Percentiles rank a stretch among this genome's conserved stretches.
phyloP scores from a whole-genome alignment of 179 eudicot species.

The Beta macrorhiza region DNA sequence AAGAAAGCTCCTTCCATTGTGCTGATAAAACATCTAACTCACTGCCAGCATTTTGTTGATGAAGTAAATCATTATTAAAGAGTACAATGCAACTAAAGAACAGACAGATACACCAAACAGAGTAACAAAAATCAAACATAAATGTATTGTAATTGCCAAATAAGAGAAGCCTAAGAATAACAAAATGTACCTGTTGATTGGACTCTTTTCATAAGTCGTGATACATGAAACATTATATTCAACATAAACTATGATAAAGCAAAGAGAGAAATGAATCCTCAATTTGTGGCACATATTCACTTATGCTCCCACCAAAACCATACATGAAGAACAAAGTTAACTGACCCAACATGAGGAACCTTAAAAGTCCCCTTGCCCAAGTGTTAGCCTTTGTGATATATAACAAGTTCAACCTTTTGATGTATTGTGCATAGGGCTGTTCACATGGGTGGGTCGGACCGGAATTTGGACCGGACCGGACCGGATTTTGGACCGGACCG shows the following conservation, averaged over 20 bases:
- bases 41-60: slow-evolving; percentile 81
- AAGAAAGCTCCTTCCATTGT: slow-evolving; percentile 91
- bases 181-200: slow-evolving; percentile 55
- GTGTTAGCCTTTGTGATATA: background rate
- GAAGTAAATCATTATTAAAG: slow-evolving; percentile 18
- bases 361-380: background rate
- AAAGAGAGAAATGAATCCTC: background rate
- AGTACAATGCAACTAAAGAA: background rate
- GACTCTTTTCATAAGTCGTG: background rate
- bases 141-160: background rate
- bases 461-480: too few relatives aligned
- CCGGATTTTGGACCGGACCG: too few relatives aligned
- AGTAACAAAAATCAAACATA: background rate
- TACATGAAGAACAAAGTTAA: background rate
- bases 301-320: background rate
- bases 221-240: background rate
- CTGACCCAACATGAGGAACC: background rate
- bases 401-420: background rate
- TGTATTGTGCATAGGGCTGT: background rate
- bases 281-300: background rate
- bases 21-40: slow-evolving; percentile 81
- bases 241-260: background rate
- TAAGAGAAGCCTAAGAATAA: slow-evolving; percentile 13
- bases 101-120: background rate
- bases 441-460: too few relatives aligned